Percentiles rank a stretch among this genome's conserved stretches.
Evolutionary conservation across 2,329 filamentous ascomycete species (phyloP).

Genomic region (Colletotrichum neosansevieriae): DNA sequence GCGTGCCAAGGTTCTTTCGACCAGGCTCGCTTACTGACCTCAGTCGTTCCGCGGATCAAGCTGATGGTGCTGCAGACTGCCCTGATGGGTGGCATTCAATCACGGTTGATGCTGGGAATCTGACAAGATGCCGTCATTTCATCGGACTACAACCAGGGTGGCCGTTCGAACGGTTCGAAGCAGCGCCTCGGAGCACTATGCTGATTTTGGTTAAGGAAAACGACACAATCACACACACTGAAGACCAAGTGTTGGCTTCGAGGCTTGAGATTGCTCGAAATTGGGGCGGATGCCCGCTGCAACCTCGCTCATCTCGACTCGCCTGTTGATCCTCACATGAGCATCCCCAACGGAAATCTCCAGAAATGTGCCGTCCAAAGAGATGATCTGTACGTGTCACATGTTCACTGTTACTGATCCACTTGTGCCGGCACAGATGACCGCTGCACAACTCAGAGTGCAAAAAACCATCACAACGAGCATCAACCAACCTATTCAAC

Average conservation of each 20-base stretch:
- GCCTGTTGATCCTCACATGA: conserved; percentile 38
- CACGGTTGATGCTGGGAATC: conserved; percentile 1
- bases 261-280: conserved; percentile 37
- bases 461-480: neutral
- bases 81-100: conserved; percentile 12
- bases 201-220: conserved; percentile 11
- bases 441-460: neutral
- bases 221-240: conserved; percentile 13
- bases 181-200: conserved; percentile 1
- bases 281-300: conserved; percentile 33
- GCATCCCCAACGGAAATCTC: conserved; percentile 5
- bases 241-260: conserved; percentile 18
- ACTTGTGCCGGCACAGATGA: neutral
- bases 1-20: conserved; percentile 24
- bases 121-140: conserved; percentile 37
- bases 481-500: neutral
- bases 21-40: neutral
- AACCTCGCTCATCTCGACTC: conserved; percentile 36
- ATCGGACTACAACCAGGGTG: conserved; percentile 11
- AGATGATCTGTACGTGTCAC: conserved; percentile 8
- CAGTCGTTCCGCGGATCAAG: conserved; percentile 6
- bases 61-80: conserved; percentile 4
- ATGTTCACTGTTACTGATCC: neutral
- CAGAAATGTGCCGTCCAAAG: conserved; percentile 23
- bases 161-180: neutral